Conservation (phyloP, 768 basidiomycete genomes). For the Agaricus sinodeliciosus region DNA sequence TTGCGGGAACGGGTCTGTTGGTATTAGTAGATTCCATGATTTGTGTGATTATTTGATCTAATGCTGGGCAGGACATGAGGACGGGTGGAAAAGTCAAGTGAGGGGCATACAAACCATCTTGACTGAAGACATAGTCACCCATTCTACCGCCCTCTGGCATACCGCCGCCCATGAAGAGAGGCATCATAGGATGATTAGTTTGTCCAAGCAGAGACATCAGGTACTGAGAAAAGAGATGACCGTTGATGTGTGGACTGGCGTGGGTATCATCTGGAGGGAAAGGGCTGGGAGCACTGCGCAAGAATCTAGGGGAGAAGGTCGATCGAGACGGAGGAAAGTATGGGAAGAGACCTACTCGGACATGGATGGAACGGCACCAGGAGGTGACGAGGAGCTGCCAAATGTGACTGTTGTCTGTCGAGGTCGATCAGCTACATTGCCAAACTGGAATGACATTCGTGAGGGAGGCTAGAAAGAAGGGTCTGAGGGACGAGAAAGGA, state of each 20-base stretch:
- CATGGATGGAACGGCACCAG: slow-evolving; percentile 35
- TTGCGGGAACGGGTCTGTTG: slow-evolving; percentile 75
- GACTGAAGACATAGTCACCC: slow-evolving; percentile 91
- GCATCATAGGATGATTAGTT: slow-evolving; percentile 34
- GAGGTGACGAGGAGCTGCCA: slow-evolving; percentile 1
- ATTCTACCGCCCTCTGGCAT: slow-evolving; percentile 49
- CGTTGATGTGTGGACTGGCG: slow-evolving; percentile 38
- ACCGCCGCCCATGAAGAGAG: slow-evolving; percentile 31
- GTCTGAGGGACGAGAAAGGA: neutral
- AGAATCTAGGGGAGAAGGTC: slow-evolving; percentile 16
- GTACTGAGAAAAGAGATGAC: slow-evolving; percentile 67
- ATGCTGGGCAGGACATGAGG: slow-evolving; percentile 33
- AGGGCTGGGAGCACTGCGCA: slow-evolving; percentile 14
- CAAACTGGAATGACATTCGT: slow-evolving; percentile 11
- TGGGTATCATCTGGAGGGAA: neutral
- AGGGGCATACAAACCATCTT: slow-evolving; percentile 56
- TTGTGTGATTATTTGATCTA: slow-evolving; percentile 82
- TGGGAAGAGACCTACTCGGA: slow-evolving; percentile 36
- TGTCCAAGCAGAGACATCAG: slow-evolving; percentile 54
- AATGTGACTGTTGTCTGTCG: neutral
- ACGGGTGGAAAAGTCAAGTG: neutral
- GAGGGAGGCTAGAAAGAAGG: neutral
- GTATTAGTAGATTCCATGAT: slow-evolving; percentile 78
- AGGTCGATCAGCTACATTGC: slow-evolving; percentile 1
- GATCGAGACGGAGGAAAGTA: neutral